phyloP scores from a whole-genome alignment of 495 filamentous ascomycete species.

The Aspergillus campestris region DNA sequence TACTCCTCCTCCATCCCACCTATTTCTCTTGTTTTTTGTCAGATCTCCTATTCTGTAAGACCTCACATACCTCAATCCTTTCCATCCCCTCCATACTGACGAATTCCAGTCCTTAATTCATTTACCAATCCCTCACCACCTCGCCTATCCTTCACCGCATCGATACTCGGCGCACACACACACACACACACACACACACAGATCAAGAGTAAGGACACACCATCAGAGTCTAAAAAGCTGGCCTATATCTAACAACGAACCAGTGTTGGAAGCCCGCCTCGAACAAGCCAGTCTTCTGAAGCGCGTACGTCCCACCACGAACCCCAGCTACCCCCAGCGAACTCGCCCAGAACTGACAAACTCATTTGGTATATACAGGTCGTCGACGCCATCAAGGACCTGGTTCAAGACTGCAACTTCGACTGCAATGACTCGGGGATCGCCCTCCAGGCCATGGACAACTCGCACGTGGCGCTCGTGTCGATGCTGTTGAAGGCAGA shows the following conservation, averaged over 20 bases:
- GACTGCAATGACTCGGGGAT: constrained; percentile 99
- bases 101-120: too few relatives aligned
- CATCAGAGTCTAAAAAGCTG: background rate
- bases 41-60: too few relatives aligned
- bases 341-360: constrained; percentile 4
- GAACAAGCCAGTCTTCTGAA: constrained; percentile 92
- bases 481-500: constrained; percentile 98
- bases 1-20: constrained; percentile 9
- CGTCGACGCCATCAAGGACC: constrained; percentile 97
- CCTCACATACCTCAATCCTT: too few relatives aligned
- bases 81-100: too few relatives aligned
- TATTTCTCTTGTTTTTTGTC: too few relatives aligned
- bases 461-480: constrained; percentile 97
- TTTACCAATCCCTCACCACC: too few relatives aligned
- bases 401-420: constrained; percentile 99
- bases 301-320: constrained; percentile 53
- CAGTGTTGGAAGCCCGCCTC: constrained; percentile 94
- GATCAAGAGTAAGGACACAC: constrained; percentile 29
- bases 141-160: too few relatives aligned
- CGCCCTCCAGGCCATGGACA: constrained; percentile 99
- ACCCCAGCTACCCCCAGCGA: background rate
- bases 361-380: constrained; percentile 47
- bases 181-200: constrained; percentile 10
- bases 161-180: background rate
- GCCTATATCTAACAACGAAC: constrained; percentile 8